A percentile compares a stretch with the other conserved stretches of the same genome.
Conservation (phyloP, 2,329 filamentous ascomycete genomes). For the Alternaria sp. region DNA sequence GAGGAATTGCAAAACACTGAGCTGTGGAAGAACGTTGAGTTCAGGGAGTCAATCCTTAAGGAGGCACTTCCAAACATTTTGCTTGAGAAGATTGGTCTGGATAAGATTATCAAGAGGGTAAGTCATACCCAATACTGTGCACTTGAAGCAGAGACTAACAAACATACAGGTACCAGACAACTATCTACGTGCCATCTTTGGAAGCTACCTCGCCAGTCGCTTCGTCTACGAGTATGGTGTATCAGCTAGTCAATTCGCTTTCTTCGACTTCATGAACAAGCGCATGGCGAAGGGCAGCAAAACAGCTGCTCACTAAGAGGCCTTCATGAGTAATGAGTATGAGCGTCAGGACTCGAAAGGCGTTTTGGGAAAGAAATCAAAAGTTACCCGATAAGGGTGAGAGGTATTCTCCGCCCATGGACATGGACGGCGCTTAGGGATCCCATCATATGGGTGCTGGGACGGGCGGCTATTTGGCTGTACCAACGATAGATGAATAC, state of each 20-base stretch:
- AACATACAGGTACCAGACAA: constrained; percentile 75
- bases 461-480: constrained; percentile 13
- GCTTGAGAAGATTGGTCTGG: constrained; percentile 87
- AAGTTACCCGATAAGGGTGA: constrained; percentile 7
- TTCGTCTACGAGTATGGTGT: constrained; percentile 97
- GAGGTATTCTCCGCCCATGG: not conserved
- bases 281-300: constrained; percentile 52
- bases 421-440: constrained; percentile 20
- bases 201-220: constrained; percentile 90
- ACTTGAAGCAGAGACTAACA: constrained; percentile 29
- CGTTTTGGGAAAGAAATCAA: constrained; percentile 13
- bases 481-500: constrained; percentile 20
- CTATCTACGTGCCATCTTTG: constrained; percentile 94
- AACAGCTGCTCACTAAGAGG: constrained; percentile 15
- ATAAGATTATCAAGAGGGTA: constrained; percentile 82
- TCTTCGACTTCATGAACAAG: constrained; percentile 83
- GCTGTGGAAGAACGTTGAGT: constrained; percentile 83
- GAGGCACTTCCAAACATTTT: constrained; percentile 88
- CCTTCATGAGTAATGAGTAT: not conserved
- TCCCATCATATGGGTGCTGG: constrained; percentile 12
- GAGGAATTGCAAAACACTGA: constrained; percentile 95
- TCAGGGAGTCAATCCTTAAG: constrained; percentile 78
- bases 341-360: constrained; percentile 4
- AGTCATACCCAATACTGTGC: constrained; percentile 40
- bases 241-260: constrained; percentile 92